Evolutionary conservation across 495 filamentous ascomycete species (phyloP).

Genomic region (Hypoxylon fragiforme): DNA sequence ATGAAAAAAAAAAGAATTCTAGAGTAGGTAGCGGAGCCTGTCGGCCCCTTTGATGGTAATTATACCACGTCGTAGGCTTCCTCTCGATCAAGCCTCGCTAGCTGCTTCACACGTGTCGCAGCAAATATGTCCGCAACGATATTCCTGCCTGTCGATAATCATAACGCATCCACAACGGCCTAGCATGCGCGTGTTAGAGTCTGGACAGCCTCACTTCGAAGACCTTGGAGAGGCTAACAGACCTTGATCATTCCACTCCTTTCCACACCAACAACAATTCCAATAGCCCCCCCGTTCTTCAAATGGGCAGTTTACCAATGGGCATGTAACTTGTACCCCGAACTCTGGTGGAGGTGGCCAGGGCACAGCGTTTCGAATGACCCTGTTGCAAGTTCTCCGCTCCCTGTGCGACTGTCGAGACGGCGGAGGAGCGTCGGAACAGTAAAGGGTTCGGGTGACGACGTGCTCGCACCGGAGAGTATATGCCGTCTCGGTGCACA

Average conservation of each 20-base stretch:
- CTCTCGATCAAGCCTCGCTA: constrained; percentile 24
- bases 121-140: constrained; percentile 47
- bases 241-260: constrained; percentile 43
- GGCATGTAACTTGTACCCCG: constrained; percentile 37
- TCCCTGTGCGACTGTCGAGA: constrained; percentile 23
- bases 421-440: constrained; percentile 36
- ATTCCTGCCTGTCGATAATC: constrained; percentile 44
- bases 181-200: constrained; percentile 8
- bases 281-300: constrained; percentile 43
- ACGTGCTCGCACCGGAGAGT: constrained; percentile 45
- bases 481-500: constrained; percentile 44
- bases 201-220: background rate
- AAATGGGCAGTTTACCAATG: constrained; percentile 42
- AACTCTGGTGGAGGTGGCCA: constrained; percentile 43
- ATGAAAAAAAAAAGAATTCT: too few relatives aligned
- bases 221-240: background rate
- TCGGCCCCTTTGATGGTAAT: constrained; percentile 1
- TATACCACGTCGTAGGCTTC: background rate
- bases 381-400: constrained; percentile 39
- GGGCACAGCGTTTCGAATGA: constrained; percentile 39
- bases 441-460: constrained; percentile 41
- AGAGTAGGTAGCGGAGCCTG: too few relatives aligned
- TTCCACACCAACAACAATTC: constrained; percentile 50
- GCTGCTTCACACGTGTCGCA: constrained; percentile 42
- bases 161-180: constrained; percentile 47